These are phyloP conservation scores for Rosa hybrid DNA, from an alignment of 331 rosid species.

Conservation along the genomic window DNA sequence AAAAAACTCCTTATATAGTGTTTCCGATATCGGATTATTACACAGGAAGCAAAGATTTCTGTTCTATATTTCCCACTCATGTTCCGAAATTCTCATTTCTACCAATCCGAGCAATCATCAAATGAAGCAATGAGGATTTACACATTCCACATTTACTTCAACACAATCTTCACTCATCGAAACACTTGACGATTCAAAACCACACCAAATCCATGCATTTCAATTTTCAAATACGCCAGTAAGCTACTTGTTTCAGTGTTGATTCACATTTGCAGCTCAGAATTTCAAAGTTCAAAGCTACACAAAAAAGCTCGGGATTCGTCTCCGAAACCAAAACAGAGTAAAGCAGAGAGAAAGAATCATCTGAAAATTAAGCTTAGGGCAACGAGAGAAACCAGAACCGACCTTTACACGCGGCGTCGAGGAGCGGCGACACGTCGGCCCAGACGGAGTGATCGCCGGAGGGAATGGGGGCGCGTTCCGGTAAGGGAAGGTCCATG, in stretches of 20 bases:
- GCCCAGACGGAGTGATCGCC: conserved; percentile 84
- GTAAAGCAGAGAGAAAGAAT: conserved; percentile 2
- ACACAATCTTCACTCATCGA: neutral
- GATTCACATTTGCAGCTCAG: too few relatives aligned
- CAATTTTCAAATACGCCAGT: neutral
- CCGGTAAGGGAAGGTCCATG: conserved; percentile 29
- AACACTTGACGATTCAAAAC: neutral
- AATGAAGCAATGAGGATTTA: neutral
- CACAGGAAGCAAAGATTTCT: neutral
- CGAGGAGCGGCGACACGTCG: conserved; percentile 79
- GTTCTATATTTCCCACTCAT: neutral
- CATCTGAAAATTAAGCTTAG: neutral
- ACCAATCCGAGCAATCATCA: neutral
- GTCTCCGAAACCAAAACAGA: conserved; percentile 12
- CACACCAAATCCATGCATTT: neutral
- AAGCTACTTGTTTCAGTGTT: neutral
- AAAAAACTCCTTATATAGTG: neutral
- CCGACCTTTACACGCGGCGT: conserved; percentile 77
- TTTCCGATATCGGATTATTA: neutral
- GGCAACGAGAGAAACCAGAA: neutral
- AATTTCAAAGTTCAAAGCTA: neutral
- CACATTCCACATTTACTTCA: neutral
- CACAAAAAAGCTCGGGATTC: neutral
- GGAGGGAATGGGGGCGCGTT: conserved; percentile 63
- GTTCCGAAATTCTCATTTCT: neutral